These are phyloP conservation scores for Brachypodium distachyon DNA, from an alignment of 202 grass and related monocot species.

Conservation along the genomic window DNA sequence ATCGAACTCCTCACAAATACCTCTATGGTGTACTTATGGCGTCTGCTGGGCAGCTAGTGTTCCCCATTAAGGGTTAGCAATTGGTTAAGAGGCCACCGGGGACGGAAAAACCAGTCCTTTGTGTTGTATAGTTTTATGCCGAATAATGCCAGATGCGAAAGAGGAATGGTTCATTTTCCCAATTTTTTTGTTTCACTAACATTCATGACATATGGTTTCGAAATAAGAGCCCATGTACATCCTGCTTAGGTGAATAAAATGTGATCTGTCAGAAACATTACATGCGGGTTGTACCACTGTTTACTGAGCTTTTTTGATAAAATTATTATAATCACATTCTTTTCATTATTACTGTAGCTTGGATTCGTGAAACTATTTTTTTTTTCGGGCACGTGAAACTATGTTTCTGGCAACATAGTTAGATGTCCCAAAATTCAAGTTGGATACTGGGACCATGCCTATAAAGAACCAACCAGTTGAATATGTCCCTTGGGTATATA, in stretches of 20 bases:
- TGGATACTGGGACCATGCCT: no score
- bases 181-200: neutral
- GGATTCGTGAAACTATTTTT: no score
- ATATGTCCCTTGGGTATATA: no score
- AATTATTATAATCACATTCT: neutral
- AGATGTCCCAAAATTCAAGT: no score
- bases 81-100: constrained; percentile 18
- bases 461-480: no score
- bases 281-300: neutral
- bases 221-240: constrained; percentile 1
- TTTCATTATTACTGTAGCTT: neutral
- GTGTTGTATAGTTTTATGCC: constrained; percentile 30
- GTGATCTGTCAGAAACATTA: neutral
- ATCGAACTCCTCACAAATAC: neutral
- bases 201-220: neutral
- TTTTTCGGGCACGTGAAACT: no score
- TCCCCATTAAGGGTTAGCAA: constrained; percentile 2
- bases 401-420: no score
- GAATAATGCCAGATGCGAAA: constrained; percentile 21
- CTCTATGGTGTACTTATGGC: neutral
- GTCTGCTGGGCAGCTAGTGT: neutral
- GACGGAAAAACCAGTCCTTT: constrained; percentile 26
- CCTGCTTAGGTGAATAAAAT: neutral
- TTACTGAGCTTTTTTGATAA: neutral
- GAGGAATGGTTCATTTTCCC: neutral